Evolutionary conservation across 768 basidiomycete species (phyloP).

Genomic region (Termitomyces sp.): DNA sequence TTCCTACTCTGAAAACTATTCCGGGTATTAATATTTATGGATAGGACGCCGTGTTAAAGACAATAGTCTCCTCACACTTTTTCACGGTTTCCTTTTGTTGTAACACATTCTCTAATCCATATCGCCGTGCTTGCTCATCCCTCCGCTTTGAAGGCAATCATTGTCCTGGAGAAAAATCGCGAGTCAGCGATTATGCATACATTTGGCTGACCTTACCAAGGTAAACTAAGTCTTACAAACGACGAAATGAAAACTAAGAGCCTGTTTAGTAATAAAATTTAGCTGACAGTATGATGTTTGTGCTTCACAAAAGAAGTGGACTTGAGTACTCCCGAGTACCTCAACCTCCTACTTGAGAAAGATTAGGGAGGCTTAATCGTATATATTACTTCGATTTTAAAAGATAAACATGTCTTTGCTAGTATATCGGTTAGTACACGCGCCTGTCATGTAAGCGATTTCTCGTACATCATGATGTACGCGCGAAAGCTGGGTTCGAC

Average conservation of each 20-base stretch:
- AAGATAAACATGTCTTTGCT: background rate
- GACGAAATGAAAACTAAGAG: background rate
- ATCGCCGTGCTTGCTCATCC: background rate
- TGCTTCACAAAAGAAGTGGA: background rate
- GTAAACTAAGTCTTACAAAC: background rate
- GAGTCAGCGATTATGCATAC: background rate
- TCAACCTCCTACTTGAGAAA: too few relatives aligned
- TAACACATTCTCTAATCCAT: background rate
- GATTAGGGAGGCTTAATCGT: too few relatives aligned
- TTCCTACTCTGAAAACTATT: background rate
- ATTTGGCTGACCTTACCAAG: background rate
- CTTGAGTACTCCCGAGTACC: background rate
- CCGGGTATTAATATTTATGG: too few relatives aligned
- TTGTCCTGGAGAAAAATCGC: background rate
- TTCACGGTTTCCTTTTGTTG: background rate
- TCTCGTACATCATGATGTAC: too few relatives aligned
- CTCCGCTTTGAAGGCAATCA: too few relatives aligned
- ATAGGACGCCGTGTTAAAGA: background rate
- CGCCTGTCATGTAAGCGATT: background rate
- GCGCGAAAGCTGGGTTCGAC: constrained; percentile 1
- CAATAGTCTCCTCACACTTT: too few relatives aligned
- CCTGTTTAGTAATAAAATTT: background rate
- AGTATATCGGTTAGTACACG: constrained; percentile 2
- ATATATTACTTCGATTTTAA: too few relatives aligned
- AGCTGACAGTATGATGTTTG: background rate